A percentile compares a stretch with the other conserved stretches of the same genome.
Conservation (phyloP, 805 yeast genomes). For the Isabelozyma rhagii region DNA sequence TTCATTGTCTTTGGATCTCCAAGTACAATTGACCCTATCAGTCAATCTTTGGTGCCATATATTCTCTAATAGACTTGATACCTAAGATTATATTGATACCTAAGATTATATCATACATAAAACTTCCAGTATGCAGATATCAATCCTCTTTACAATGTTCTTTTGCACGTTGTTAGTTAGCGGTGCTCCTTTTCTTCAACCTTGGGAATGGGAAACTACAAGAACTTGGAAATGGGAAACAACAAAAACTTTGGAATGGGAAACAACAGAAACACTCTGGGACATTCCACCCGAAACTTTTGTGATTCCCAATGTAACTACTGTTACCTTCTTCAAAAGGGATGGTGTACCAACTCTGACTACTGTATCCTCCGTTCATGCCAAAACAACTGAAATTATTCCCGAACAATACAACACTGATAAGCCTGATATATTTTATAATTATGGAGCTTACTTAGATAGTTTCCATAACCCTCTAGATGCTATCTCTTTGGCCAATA, state of each 20-base stretch:
- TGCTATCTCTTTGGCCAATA: background rate
- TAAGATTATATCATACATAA: background rate
- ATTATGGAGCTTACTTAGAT: background rate
- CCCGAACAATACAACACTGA: background rate
- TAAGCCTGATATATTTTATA: background rate
- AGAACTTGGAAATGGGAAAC: no score
- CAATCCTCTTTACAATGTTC: background rate
- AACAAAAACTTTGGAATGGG: background rate
- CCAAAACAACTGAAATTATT: background rate
- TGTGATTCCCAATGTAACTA: background rate
- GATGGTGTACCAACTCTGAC: slow-evolving; percentile 1
- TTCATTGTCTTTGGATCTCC: background rate
- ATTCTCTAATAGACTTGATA: no score
- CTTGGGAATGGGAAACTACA: no score
- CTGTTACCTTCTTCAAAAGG: background rate
- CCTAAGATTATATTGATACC: background rate
- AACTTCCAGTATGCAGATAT: background rate
- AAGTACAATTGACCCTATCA: no score
- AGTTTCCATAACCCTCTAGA: background rate
- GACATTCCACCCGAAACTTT: background rate
- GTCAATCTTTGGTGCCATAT: no score
- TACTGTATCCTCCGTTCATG: background rate
- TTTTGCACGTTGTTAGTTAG: background rate
- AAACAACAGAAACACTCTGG: background rate
- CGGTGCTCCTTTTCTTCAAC: background rate